phyloP scores from a whole-genome alignment of 1,284 basidiomycete species.

The Pseudozyma sp. region DNA sequence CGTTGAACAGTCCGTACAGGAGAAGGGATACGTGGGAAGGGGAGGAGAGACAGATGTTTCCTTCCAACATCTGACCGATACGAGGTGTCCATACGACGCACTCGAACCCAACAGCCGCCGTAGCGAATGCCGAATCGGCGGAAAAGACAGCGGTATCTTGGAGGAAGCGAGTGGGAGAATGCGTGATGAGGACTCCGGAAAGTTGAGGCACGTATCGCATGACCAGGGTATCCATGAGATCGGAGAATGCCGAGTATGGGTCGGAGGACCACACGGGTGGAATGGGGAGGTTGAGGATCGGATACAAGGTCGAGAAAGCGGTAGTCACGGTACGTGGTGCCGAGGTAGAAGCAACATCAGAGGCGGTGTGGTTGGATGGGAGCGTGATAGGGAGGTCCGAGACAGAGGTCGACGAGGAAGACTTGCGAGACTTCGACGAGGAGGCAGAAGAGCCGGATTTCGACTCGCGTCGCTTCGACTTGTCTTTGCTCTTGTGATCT shows the following conservation, averaged over 20 bases:
- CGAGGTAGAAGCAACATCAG: not conserved
- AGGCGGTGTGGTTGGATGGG: not conserved
- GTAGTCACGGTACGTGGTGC: constrained; percentile 18
- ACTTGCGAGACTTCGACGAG: constrained; percentile 32
- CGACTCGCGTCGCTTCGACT: constrained; percentile 33
- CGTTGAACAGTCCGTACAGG: constrained; percentile 94
- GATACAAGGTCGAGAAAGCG: constrained; percentile 57
- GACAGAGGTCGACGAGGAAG: constrained; percentile 19
- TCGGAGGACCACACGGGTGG: constrained; percentile 57
- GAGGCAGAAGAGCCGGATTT: constrained; percentile 8
- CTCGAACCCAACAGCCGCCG: constrained; percentile 81
- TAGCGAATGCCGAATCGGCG: constrained; percentile 86
- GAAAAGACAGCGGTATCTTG: constrained; percentile 79
- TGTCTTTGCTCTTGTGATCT: constrained; percentile 39
- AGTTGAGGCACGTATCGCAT: constrained; percentile 82
- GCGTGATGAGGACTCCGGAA: constrained; percentile 86
- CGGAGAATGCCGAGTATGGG: constrained; percentile 54
- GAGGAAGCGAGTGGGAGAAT: constrained; percentile 81
- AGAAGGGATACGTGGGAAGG: constrained; percentile 94
- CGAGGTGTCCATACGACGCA: constrained; percentile 89
- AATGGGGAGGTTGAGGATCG: constrained; percentile 59
- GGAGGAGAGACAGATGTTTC: constrained; percentile 87
- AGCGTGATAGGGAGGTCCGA: not conserved
- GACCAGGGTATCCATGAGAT: constrained; percentile 66
- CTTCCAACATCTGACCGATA: constrained; percentile 85